A percentile compares a stretch with the other conserved stretches of the same genome.
phyloP scores from a whole-genome alignment of 2,329 filamentous ascomycete species.

The Diplodia sapinea region DNA sequence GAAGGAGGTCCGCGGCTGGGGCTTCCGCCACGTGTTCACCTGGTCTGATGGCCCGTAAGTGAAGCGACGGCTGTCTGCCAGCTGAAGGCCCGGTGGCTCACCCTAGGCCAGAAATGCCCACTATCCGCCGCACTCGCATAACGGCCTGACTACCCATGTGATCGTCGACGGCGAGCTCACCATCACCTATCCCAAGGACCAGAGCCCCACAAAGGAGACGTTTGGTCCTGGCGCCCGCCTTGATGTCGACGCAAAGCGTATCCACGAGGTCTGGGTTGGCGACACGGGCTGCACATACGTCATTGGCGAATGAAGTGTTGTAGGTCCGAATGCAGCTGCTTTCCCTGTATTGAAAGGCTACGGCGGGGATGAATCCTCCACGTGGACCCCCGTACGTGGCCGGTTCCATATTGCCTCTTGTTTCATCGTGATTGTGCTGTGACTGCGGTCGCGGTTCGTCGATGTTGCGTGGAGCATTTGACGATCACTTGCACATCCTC shows the following conservation, averaged over 20 bases:
- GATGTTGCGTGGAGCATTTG: slow-evolving; percentile 7
- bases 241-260: slow-evolving; percentile 67
- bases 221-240: slow-evolving; percentile 66
- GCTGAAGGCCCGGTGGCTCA: slow-evolving; percentile 31
- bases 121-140: slow-evolving; percentile 71
- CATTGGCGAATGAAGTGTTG: slow-evolving; percentile 56
- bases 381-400: background rate
- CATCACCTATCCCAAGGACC: slow-evolving; percentile 69
- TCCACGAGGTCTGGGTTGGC: slow-evolving; percentile 75
- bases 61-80: slow-evolving; percentile 5
- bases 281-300: slow-evolving; percentile 70
- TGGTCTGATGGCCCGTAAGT: slow-evolving; percentile 74
- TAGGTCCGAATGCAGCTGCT: slow-evolving; percentile 3
- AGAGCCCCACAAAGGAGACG: slow-evolving; percentile 60
- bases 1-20: slow-evolving; percentile 69
- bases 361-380: background rate
- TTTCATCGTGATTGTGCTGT: slow-evolving; percentile 14
- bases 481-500: slow-evolving; percentile 26
- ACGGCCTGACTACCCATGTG: slow-evolving; percentile 70
- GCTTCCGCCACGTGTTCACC: slow-evolving; percentile 71
- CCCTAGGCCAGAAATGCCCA: slow-evolving; percentile 62
- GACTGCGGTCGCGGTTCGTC: background rate
- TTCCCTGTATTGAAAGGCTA: background rate
- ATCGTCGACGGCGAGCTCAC: slow-evolving; percentile 70
- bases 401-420: slow-evolving; percentile 1